A percentile compares a stretch with the other conserved stretches of the same genome.
phyloP scores from a whole-genome alignment of 768 basidiomycete species.

The Mycena rosella region DNA sequence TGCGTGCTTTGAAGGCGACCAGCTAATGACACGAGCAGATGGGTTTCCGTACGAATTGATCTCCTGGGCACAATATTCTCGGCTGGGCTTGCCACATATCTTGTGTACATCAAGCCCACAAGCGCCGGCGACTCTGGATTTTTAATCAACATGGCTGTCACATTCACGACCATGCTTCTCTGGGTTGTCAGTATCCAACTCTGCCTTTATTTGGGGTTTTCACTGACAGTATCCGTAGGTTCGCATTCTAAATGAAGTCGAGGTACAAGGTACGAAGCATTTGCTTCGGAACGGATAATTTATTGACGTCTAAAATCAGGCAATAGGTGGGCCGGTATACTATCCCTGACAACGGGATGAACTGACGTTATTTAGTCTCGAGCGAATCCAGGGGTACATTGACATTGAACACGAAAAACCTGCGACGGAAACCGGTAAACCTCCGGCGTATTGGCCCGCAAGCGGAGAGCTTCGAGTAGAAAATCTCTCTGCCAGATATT shows the following conservation, averaged over 20 bases:
- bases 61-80: slow-evolving; percentile 5
- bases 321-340: slow-evolving; percentile 2
- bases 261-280: slow-evolving; percentile 1
- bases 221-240: too few species aligned
- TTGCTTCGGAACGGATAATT: not conserved
- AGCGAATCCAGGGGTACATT: slow-evolving; percentile 79
- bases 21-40: slow-evolving; percentile 67
- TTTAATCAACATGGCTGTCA: slow-evolving; percentile 64
- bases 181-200: slow-evolving; percentile 44
- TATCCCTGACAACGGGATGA: not conserved
- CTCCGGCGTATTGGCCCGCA: slow-evolving; percentile 77
- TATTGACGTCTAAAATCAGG: not conserved
- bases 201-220: too few species aligned
- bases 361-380: slow-evolving; percentile 52
- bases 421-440: slow-evolving; percentile 53
- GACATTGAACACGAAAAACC: slow-evolving; percentile 68
- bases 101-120: slow-evolving; percentile 59
- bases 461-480: slow-evolving; percentile 69
- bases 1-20: slow-evolving; percentile 22
- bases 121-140: slow-evolving; percentile 63
- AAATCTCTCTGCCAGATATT: slow-evolving; percentile 68
- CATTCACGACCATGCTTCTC: slow-evolving; percentile 21
- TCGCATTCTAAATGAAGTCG: slow-evolving; percentile 29
- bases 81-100: slow-evolving; percentile 67
- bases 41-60: slow-evolving; percentile 51